Evolutionary conservation across 805 yeast species (phyloP).

Genomic region (Schwanniomyces occidentalis): DNA sequence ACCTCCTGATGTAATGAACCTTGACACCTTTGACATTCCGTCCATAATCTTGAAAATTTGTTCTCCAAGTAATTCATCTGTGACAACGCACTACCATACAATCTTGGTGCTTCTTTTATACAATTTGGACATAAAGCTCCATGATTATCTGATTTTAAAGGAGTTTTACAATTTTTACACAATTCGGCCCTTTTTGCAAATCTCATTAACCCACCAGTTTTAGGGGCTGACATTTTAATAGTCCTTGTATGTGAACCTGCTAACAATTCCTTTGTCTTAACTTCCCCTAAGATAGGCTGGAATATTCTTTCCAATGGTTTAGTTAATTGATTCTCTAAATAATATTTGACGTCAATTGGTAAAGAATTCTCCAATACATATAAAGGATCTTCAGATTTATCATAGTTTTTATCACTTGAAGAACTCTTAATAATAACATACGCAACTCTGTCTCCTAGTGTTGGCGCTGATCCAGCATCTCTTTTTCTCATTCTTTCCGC

Average conservation of each 20-base stretch:
- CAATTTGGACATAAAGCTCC: constrained; percentile 86
- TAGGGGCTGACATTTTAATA: constrained; percentile 69
- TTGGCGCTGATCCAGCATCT: constrained; percentile 97
- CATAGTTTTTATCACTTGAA: constrained; percentile 84
- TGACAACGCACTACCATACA: constrained; percentile 79
- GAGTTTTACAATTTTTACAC: constrained; percentile 86
- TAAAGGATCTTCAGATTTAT: constrained; percentile 95
- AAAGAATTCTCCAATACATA: constrained; percentile 88
- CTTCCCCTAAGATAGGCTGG: constrained; percentile 91
- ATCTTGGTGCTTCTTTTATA: constrained; percentile 64
- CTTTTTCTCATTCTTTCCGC: constrained; percentile 96
- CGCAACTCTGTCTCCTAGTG: constrained; percentile 96
- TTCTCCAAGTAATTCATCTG: constrained; percentile 78
- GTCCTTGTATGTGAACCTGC: constrained; percentile 84
- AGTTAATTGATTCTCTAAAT: constrained; percentile 86
- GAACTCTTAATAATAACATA: constrained; percentile 78
- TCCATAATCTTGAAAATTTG: constrained; percentile 89
- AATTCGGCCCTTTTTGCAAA: constrained; percentile 87
- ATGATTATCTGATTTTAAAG: constrained; percentile 57
- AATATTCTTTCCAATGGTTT: constrained; percentile 93
- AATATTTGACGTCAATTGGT: constrained; percentile 93
- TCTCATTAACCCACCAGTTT: constrained; percentile 84
- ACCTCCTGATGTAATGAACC: constrained; percentile 96
- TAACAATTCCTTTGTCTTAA: constrained; percentile 73
- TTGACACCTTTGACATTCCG: constrained; percentile 97